phyloP scores from a whole-genome alignment of 2,329 filamentous ascomycete species.

The Gaeumannomyces tritici region DNA sequence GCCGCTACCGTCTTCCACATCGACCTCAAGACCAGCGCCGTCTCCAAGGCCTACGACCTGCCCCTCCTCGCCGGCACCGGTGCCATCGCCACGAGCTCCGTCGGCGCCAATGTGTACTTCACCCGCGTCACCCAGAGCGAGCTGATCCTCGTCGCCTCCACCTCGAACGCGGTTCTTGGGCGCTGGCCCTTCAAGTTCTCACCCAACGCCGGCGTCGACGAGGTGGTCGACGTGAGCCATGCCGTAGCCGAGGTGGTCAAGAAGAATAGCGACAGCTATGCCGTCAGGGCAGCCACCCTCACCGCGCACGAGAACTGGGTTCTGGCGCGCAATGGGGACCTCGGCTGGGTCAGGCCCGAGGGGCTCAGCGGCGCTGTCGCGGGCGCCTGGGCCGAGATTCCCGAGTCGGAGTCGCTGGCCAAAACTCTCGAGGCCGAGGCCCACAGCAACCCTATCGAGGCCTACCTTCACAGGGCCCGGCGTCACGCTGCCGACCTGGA shows the following conservation, averaged over 20 bases:
- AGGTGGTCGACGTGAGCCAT: conserved; percentile 53
- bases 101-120: conserved; percentile 79
- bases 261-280: conserved; percentile 57
- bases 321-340: conserved; percentile 71
- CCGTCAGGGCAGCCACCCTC: conserved; percentile 67
- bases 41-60: conserved; percentile 72
- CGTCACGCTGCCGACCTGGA: conserved; percentile 74
- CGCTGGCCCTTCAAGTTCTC: conserved; percentile 54
- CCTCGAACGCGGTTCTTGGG: conserved; percentile 65
- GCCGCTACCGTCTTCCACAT: conserved; percentile 84
- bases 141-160: conserved; percentile 63
- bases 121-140: conserved; percentile 71
- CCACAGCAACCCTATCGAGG: conserved; percentile 66
- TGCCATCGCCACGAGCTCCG: conserved; percentile 69
- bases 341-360: conserved; percentile 74
- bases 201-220: conserved; percentile 24
- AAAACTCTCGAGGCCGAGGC: conserved; percentile 79
- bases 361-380: conserved; percentile 71
- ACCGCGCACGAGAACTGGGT: conserved; percentile 66
- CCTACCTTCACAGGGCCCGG: conserved; percentile 80
- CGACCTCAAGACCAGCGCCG: conserved; percentile 56
- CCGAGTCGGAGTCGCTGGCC: conserved; percentile 63
- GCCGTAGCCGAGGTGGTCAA: conserved; percentile 65
- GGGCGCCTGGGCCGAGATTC: conserved; percentile 71
- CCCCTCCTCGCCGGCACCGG: conserved; percentile 62